A percentile compares a stretch with the other conserved stretches of the same genome.
These are phyloP conservation scores for Diaporthe amygdali DNA, from an alignment of 2,329 filamentous ascomycete genomes.

Conservation along the genomic window DNA sequence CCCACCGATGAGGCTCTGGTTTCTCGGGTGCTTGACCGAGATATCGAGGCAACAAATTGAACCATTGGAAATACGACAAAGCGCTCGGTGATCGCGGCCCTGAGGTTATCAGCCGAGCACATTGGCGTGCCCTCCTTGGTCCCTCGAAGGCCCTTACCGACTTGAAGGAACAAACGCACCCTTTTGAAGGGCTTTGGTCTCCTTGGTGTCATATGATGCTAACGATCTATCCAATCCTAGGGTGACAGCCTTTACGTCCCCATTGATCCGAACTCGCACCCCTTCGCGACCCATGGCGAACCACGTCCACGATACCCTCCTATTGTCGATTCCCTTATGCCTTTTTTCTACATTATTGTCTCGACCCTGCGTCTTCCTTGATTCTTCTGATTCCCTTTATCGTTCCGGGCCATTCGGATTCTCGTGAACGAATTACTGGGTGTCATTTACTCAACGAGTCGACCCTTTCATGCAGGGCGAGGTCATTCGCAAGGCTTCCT, in stretches of 20 bases:
- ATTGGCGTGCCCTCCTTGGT: not conserved
- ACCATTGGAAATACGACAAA: not conserved
- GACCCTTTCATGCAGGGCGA: constrained; percentile 6
- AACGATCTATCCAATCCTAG: not conserved
- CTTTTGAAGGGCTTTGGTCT: not conserved
- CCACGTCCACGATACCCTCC: not conserved
- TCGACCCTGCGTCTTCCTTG: not conserved
- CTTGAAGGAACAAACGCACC: not conserved
- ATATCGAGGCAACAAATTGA: not conserved
- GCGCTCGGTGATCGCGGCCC: not conserved
- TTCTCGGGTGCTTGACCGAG: not conserved
- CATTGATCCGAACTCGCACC: not conserved
- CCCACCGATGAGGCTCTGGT: not conserved
- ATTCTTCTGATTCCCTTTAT: not conserved
- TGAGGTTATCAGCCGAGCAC: not conserved
- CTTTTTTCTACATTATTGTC: not conserved
- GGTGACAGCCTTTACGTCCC: no score
- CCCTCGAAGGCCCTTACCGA: not conserved
- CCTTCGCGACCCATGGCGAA: not conserved
- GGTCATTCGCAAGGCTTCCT: not conserved
- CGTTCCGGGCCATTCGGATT: not conserved
- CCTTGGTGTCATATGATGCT: not conserved
- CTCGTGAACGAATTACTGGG: not conserved
- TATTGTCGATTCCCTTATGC: not conserved
- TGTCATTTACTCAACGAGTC: not conserved